These are phyloP conservation scores for Medicago arabica DNA, from an alignment of 306 rosid genomes.

Conservation along the genomic window DNA sequence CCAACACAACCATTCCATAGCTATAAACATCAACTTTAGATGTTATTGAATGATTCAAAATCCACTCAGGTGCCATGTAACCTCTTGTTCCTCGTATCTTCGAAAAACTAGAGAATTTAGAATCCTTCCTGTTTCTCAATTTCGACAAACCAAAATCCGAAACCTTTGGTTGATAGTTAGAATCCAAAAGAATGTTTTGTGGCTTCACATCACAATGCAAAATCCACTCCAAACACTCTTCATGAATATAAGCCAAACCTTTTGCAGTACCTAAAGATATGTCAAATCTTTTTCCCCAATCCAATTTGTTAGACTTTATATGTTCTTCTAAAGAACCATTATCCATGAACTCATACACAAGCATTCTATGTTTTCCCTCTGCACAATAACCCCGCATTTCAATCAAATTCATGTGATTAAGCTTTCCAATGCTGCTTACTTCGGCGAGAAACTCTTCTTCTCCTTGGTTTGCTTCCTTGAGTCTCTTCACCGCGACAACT, in stretches of 20 bases:
- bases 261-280: conserved; percentile 65
- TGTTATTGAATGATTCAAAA: conserved; percentile 58
- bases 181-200: conserved; percentile 61
- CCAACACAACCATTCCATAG: conserved; percentile 68
- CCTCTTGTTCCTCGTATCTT: conserved; percentile 70
- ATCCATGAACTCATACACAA: conserved; percentile 63
- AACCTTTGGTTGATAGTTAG: conserved; percentile 54
- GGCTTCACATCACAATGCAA: conserved; percentile 74
- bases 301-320: conserved; percentile 41
- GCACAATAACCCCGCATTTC: conserved; percentile 68
- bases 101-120: conserved; percentile 43
- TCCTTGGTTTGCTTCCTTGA: conserved; percentile 52
- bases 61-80: conserved; percentile 79
- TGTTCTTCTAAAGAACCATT: conserved; percentile 57
- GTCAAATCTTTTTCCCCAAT: conserved; percentile 54
- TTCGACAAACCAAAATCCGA: conserved; percentile 72
- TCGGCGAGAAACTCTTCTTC: conserved; percentile 69
- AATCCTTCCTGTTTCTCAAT: conserved; percentile 48
- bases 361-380: conserved; percentile 61
- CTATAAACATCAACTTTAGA: conserved; percentile 77
- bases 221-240: conserved; percentile 77
- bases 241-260: conserved; percentile 70
- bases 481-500: conserved; percentile 58
- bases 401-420: conserved; percentile 69
- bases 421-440: conserved; percentile 62